These are phyloP conservation scores for Xylaria sp. DNA, from an alignment of 2,329 filamentous ascomycete species.

Conservation along the genomic window DNA sequence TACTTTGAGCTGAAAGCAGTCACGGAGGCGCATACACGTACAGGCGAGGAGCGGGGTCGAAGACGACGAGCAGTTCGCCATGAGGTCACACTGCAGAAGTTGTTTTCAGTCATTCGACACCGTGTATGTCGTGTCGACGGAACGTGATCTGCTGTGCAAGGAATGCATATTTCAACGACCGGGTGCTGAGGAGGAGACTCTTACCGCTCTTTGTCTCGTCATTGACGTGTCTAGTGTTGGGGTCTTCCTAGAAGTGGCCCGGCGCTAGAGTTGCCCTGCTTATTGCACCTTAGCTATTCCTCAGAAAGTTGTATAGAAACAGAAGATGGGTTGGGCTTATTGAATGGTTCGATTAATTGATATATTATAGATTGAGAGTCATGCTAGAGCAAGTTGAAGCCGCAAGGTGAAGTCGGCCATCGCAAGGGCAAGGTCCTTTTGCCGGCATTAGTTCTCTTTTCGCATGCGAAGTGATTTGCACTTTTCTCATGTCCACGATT, in stretches of 20 bases:
- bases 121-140: neutral
- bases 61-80: neutral
- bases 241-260: neutral
- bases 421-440: no score
- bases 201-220: neutral
- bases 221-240: neutral
- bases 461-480: neutral
- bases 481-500: neutral
- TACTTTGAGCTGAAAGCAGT: neutral
- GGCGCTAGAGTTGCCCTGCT: neutral
- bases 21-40: no score
- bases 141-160: neutral
- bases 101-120: neutral
- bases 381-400: no score
- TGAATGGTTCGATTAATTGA: neutral
- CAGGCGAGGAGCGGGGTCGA: conserved; percentile 4
- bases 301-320: neutral
- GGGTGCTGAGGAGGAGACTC: neutral
- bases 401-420: no score
- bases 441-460: neutral
- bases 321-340: neutral
- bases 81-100: conserved; percentile 2
- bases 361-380: no score
- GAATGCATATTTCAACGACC: neutral
- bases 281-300: neutral